These are phyloP conservation scores for Stephania cephalantha DNA, from an alignment of 164 flowering plant species.

Conservation along the genomic window DNA sequence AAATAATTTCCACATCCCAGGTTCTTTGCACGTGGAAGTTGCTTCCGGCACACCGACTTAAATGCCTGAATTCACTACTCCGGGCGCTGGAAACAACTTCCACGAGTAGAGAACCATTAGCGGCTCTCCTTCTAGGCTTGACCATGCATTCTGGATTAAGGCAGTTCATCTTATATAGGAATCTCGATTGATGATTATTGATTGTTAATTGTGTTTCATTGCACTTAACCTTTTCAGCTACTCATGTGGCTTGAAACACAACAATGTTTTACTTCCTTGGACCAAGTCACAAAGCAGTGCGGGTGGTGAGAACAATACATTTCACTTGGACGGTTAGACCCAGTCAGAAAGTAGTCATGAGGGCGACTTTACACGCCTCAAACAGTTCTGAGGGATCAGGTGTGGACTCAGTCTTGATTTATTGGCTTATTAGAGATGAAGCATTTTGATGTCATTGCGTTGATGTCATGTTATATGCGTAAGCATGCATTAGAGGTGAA, in stretches of 20 bases:
- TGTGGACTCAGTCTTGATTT: background rate
- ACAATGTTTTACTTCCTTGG: background rate
- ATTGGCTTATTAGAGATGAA: background rate
- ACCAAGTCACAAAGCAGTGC: too few species aligned
- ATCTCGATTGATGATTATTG: background rate
- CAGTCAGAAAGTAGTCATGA: background rate
- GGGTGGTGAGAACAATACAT: background rate
- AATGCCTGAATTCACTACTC: background rate
- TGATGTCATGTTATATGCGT: background rate
- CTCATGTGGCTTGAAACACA: background rate
- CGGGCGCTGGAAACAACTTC: conserved; percentile 18
- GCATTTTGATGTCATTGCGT: background rate
- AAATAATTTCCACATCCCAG: conserved; percentile 8
- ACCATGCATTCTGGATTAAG: background rate
- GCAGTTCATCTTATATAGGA: conserved; percentile 5
- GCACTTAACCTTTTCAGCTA: too few species aligned
- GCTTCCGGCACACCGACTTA: conserved; percentile 5
- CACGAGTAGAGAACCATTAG: conserved; percentile 17
- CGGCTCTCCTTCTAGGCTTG: background rate
- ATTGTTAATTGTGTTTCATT: too few species aligned
- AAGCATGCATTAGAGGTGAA: background rate
- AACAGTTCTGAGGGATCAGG: too few species aligned
- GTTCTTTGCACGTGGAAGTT: conserved; percentile 14
- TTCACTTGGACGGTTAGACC: background rate
- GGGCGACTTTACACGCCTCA: too few species aligned